Conservation (phyloP, 441 rosid genomes). For the Iberis amara region DNA sequence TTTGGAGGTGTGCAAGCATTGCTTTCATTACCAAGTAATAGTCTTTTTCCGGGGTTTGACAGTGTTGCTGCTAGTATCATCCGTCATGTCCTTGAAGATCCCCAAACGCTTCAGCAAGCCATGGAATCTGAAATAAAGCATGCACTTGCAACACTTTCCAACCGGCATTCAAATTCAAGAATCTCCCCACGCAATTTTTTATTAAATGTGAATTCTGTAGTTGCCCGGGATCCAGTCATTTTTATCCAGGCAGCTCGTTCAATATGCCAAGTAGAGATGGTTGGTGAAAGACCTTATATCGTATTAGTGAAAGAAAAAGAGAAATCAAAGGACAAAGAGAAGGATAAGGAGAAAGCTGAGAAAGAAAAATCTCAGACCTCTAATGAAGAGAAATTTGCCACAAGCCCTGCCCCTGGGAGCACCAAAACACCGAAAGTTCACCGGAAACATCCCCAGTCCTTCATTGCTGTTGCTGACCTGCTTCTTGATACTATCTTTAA, state of each 20-base stretch:
- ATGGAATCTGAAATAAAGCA: constrained; percentile 98
- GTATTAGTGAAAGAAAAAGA: constrained; percentile 88
- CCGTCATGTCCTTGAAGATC: constrained; percentile 96
- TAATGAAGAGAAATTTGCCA: constrained; percentile 58
- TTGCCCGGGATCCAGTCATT: constrained; percentile 78
- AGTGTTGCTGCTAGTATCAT: constrained; percentile 79
- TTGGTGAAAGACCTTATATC: constrained; percentile 87
- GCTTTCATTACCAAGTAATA: constrained; percentile 74
- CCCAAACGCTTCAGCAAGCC: constrained; percentile 95
- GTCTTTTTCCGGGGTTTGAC: constrained; percentile 96
- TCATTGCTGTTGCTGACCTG: constrained; percentile 76
- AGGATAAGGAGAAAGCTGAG: constrained; percentile 70
- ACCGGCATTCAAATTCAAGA: constrained; percentile 81
- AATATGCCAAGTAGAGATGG: constrained; percentile 94
- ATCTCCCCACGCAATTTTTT: constrained; percentile 83
- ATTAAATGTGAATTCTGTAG: constrained; percentile 61
- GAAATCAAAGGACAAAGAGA: constrained; percentile 76
- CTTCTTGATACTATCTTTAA: constrained; percentile 69
- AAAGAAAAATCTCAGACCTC: constrained; percentile 50
- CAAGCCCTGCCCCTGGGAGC: constrained; percentile 39
- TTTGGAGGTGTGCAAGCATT: constrained; percentile 73
- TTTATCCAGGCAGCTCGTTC: constrained; percentile 82
- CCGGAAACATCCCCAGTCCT: constrained; percentile 80
- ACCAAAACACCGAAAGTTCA: constrained; percentile 66
- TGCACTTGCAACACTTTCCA: constrained; percentile 73